Base-by-base conservation (phyloP, 768 basidiomycete genomes). In the Pleurotus tuoliensis region DNA sequence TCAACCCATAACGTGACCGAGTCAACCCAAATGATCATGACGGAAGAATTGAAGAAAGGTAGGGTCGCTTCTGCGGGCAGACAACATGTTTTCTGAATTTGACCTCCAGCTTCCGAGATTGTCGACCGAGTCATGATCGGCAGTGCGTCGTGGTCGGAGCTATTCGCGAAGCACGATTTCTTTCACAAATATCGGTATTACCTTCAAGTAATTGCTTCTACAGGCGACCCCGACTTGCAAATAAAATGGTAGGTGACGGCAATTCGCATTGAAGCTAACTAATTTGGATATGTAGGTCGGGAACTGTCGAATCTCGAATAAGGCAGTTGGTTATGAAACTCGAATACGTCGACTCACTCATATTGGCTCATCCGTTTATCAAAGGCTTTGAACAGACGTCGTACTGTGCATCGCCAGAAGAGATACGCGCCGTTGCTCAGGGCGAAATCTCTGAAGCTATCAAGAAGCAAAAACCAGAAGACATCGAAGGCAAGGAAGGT, bases 251-350 rank as follows among this genome's bases (percentile, higher is more conserved):
- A 64, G 56, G 84, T 71, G 27, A 57, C 51, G 27, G 18, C 27
- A 20, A 6, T 13, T 13, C 44, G 22, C 43, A 5, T 20, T 37
- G 34, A 20, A 20, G 5, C 38, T 49, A 30, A n/a, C 25, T 49
- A 27, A 56, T 30, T 45, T 44, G 27, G 41, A 48, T 56, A 53
- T 25, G 15, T 55, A 82, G 80, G 80, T 70, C 94, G n/a, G 96
- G 96, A 44, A 98, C 95, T n/a, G 97, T 99, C 25, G 96, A 99
- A 74, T 98, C 97, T 18, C 84, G 91, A 64, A 81, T 98, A 76
- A 87, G 97, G 44, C 94, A 94, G 70, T 81, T 99, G 25, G 94
- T 99, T 55, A 95, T 96, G 87, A 97, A 97, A 75, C 86, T 99
- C 53, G 96, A 98, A 77, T 92, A 88, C 63, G 93, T 94, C 63